Evolutionary conservation across 345 rosid species (phyloP).

Genomic region (Angophora floribunda): DNA sequence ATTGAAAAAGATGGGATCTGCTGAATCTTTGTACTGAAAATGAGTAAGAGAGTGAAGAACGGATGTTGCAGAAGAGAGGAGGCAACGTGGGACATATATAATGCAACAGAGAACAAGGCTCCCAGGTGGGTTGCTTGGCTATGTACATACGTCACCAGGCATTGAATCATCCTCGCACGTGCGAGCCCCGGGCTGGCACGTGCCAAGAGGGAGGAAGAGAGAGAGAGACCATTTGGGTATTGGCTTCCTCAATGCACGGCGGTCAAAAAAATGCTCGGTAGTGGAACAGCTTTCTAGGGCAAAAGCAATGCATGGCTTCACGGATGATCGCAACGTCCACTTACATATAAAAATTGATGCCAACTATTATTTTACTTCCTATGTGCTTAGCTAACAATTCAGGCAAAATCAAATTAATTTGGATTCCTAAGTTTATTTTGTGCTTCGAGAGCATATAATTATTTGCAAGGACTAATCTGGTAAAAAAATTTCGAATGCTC

Average conservation of each 20-base stretch:
- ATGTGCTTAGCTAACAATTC: not conserved
- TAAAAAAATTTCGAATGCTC: not conserved
- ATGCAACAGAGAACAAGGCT: not conserved
- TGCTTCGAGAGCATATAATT: not conserved
- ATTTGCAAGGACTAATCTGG: accelerated
- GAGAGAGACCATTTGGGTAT: not conserved
- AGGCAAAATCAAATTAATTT: not conserved
- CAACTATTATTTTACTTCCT: not conserved
- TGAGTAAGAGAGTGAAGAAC: not conserved
- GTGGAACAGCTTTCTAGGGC: no score
- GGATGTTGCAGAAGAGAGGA: not conserved
- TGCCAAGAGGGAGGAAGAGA: not conserved
- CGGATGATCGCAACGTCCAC: no score
- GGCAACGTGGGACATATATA: not conserved
- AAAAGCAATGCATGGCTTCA: no score
- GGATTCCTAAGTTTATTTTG: not conserved
- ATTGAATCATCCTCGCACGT: not conserved
- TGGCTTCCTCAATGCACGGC: not conserved
- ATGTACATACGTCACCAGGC: not conserved
- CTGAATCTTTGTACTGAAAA: not conserved
- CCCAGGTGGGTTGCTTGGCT: not conserved
- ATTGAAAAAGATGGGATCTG: not conserved
- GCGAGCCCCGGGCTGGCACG: not conserved
- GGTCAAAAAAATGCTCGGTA: not conserved
- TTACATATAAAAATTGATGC: not conserved